These are phyloP conservation scores for Trametes polyzona DNA, from an alignment of 1,284 basidiomycete genomes.

Conservation along the genomic window DNA sequence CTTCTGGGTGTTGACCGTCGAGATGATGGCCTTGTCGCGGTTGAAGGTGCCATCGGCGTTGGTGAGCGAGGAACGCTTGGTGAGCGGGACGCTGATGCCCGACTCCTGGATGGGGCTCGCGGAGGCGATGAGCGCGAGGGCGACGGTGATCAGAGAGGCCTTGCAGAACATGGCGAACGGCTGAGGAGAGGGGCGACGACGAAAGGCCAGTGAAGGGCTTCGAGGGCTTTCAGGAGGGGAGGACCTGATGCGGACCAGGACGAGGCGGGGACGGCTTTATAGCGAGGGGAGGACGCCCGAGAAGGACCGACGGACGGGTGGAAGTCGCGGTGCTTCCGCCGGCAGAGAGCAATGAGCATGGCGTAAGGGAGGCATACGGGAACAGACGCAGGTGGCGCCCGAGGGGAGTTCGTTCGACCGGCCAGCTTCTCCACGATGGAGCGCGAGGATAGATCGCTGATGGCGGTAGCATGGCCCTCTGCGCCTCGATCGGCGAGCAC, in stretches of 20 bases:
- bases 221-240: conserved; percentile 15
- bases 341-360: not conserved
- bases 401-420: conserved; percentile 12
- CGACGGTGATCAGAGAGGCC: conserved; percentile 27
- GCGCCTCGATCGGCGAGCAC: conserved; percentile 7
- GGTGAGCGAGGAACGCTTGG: conserved; percentile 26
- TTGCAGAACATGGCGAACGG: conserved; percentile 31
- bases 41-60: conserved; percentile 31
- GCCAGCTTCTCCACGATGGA: conserved; percentile 9
- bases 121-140: conserved; percentile 28
- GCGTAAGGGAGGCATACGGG: not conserved
- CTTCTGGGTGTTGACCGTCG: conserved; percentile 28
- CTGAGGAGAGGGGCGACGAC: conserved; percentile 4
- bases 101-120: conserved; percentile 23
- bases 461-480: conserved; percentile 8
- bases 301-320: not conserved
- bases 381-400: not conserved
- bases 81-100: conserved; percentile 27
- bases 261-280: conserved; percentile 12
- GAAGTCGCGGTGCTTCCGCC: not conserved
- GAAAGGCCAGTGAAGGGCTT: conserved; percentile 14
- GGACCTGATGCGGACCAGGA: conserved; percentile 13
- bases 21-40: conserved; percentile 25
- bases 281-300: not conserved
- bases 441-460: conserved; percentile 7